phyloP scores from a whole-genome alignment of 306 rosid genomes.

The Cyamopsis tetragonoloba region DNA sequence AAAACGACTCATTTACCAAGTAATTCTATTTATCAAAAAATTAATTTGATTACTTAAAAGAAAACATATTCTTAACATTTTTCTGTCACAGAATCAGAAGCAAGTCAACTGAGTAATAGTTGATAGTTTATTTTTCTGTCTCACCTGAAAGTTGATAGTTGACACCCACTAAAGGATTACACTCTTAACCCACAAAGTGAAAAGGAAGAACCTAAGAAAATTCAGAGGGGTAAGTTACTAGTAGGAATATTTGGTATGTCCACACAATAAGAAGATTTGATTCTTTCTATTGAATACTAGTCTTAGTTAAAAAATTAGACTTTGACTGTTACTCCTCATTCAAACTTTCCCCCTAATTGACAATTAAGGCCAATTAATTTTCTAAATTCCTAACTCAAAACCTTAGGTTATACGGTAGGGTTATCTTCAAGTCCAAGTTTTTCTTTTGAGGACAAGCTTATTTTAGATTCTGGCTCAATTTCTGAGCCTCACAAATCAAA shows the following conservation, averaged over 20 bases:
- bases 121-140: background rate
- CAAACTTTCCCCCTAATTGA: conserved; percentile 14
- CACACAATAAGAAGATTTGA: background rate
- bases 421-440: conserved; percentile 14
- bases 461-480: conserved; percentile 4
- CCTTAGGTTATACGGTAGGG: background rate
- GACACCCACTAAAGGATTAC: too few relatives aligned
- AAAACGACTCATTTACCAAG: too few relatives aligned
- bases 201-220: background rate
- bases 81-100: background rate
- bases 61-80: too few relatives aligned
- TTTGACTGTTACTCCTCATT: conserved; percentile 1
- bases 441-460: background rate
- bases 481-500: background rate
- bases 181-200: background rate
- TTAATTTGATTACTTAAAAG: too few relatives aligned
- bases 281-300: background rate
- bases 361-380: conserved; percentile 18
- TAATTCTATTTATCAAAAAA: too few relatives aligned
- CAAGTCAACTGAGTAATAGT: background rate
- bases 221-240: background rate
- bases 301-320: background rate
- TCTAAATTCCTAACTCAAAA: background rate
- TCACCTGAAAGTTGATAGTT: too few relatives aligned
- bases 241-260: background rate